Percentiles rank a stretch among this genome's conserved stretches.
Conservation (phyloP, 2,329 filamentous ascomycete genomes). For the Falciphora oryzae region DNA sequence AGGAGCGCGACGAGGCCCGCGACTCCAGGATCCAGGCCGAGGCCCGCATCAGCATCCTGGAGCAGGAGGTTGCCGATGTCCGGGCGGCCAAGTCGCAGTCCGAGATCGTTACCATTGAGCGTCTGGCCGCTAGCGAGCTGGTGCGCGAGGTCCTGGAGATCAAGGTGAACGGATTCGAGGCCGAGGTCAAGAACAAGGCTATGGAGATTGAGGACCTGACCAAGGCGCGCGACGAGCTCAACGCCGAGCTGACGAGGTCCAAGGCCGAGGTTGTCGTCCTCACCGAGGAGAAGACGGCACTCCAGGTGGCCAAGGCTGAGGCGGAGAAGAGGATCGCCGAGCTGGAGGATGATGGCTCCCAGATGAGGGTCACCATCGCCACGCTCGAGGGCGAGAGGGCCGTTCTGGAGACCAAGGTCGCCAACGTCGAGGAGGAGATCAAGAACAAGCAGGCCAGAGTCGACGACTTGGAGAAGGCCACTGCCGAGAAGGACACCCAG, state of each 20-base stretch:
- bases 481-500: constrained; percentile 3
- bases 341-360: constrained; percentile 6
- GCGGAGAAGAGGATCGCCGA: constrained; percentile 5
- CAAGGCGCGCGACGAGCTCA: background rate
- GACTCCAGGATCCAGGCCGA: constrained; percentile 9
- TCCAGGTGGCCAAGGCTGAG: constrained; percentile 8
- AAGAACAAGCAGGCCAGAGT: constrained; percentile 6
- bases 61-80: constrained; percentile 12
- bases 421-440: constrained; percentile 5
- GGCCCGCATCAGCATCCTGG: constrained; percentile 9
- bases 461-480: constrained; percentile 7
- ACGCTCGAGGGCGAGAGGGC: constrained; percentile 11
- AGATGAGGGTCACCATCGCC: constrained; percentile 3
- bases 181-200: constrained; percentile 8
- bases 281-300: constrained; percentile 5
- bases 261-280: background rate
- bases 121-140: constrained; percentile 14
- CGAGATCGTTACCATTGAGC: constrained; percentile 13
- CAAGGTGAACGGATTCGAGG: constrained; percentile 10
- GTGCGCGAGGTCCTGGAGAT: constrained; percentile 13
- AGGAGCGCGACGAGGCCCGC: constrained; percentile 3
- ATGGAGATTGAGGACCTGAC: constrained; percentile 5
- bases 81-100: constrained; percentile 13
- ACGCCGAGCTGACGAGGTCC: background rate
- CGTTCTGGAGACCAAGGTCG: constrained; percentile 4